These are phyloP conservation scores for Lodderomyces pseudojiufengensis DNA, from an alignment of 1,139 yeast genomes.

Conservation along the genomic window DNA sequence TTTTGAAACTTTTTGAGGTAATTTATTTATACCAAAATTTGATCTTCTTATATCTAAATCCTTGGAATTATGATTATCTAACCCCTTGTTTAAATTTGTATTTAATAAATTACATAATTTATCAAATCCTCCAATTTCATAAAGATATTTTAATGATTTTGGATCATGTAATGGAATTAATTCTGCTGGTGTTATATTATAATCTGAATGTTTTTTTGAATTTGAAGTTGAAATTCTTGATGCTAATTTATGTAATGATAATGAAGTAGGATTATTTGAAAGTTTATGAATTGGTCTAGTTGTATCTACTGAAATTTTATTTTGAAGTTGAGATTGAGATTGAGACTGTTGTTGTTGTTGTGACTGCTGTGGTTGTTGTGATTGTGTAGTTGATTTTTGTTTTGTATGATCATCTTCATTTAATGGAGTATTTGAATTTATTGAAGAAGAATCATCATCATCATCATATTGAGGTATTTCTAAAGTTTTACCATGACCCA, in stretches of 20 bases:
- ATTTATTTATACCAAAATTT: constrained; percentile 61
- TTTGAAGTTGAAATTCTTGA: constrained; percentile 8
- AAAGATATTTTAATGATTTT: constrained; percentile 40
- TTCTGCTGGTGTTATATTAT: constrained; percentile 22
- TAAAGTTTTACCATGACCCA: constrained; percentile 9
- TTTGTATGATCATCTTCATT: too few relatives aligned
- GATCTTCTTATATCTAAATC: constrained; percentile 35
- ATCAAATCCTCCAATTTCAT: constrained; percentile 42
- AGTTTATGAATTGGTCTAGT: not conserved
- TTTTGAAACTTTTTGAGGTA: constrained; percentile 70
- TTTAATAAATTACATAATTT: constrained; percentile 26
- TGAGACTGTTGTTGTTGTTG: not conserved
- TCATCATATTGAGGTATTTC: constrained; percentile 10
- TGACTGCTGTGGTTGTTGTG: not conserved
- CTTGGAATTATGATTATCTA: constrained; percentile 27
- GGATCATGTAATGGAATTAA: constrained; percentile 51
- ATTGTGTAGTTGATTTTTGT: too few relatives aligned
- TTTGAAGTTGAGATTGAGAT: not conserved
- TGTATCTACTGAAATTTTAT: not conserved
- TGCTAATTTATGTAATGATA: constrained; percentile 6
- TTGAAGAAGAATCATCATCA: constrained; percentile 12
- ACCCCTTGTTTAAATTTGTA: constrained; percentile 44
- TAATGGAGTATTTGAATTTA: constrained; percentile 15
- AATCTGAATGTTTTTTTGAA: constrained; percentile 3
- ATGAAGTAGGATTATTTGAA: constrained; percentile 8